phyloP scores from a whole-genome alignment of 768 basidiomycete genomes.

The Leccinum variicolor region DNA sequence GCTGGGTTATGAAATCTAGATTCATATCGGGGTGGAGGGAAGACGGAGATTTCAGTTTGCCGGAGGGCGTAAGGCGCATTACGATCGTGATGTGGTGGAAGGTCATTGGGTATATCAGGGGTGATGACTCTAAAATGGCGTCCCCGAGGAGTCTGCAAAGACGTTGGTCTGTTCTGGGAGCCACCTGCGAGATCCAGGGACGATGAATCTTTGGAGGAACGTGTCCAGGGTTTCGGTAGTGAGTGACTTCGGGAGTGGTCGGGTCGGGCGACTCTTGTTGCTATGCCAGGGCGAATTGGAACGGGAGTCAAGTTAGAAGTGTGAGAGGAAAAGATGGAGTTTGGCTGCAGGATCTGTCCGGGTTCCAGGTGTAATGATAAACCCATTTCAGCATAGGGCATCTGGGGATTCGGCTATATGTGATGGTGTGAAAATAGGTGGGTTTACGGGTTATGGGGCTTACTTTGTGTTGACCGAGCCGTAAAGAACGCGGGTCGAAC shows the following conservation, averaged over 20 bases:
- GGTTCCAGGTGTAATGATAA: constrained; percentile 50
- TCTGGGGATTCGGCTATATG: constrained; percentile 9
- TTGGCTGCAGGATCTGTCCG: constrained; percentile 54
- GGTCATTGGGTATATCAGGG: constrained; percentile 4
- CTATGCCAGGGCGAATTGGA: constrained; percentile 1
- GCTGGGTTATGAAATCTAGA: constrained; percentile 4
- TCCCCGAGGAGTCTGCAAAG: constrained; percentile 15
- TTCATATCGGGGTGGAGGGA: constrained; percentile 25
- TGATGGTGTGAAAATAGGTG: constrained; percentile 8
- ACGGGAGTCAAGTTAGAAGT: neutral
- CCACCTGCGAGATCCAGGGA: neutral
- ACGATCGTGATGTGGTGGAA: constrained; percentile 9
- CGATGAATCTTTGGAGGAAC: neutral
- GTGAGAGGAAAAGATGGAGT: constrained; percentile 12
- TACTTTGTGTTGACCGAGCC: constrained; percentile 16
- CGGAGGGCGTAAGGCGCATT: constrained; percentile 13
- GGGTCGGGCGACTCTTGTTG: neutral
- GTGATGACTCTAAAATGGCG: constrained; percentile 8
- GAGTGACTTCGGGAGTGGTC: constrained; percentile 13
- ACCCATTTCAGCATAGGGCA: constrained; percentile 20
- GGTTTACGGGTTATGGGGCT: constrained; percentile 1
- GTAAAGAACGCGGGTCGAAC: constrained; percentile 10
- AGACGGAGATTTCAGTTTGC: constrained; percentile 11
- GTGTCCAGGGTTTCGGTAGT: constrained; percentile 4
- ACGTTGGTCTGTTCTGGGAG: constrained; percentile 2